Evolutionary conservation across 441 rosid species (phyloP).

Genomic region (Theobroma grandiflorum): DNA sequence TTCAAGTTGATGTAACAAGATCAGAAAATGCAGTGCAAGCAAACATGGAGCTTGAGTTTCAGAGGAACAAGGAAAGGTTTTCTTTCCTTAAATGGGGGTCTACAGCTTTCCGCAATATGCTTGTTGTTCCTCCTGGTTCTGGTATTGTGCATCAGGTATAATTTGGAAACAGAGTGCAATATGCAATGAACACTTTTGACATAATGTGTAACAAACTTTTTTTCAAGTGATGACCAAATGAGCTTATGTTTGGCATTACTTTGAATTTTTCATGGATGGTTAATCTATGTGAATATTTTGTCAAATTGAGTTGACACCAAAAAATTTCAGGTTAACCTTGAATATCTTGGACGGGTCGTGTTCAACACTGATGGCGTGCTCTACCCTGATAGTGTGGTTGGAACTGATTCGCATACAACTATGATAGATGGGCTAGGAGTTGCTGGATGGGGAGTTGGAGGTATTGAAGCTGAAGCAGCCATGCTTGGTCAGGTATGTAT

Average conservation of each 20-base stretch:
- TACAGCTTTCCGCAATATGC: constrained; percentile 91
- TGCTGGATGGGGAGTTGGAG: constrained; percentile 99
- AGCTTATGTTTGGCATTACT: neutral
- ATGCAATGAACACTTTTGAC: constrained; percentile 15
- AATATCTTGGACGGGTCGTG: constrained; percentile 96
- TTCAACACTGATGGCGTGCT: constrained; percentile 82
- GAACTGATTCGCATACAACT: constrained; percentile 99
- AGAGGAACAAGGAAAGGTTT: constrained; percentile 97
- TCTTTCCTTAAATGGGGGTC: constrained; percentile 99
- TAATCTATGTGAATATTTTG: constrained; percentile 16
- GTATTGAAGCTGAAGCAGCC: constrained; percentile 97
- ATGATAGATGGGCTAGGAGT: constrained; percentile 99
- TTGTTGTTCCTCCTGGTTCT: constrained; percentile 99
- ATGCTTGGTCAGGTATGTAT: constrained; percentile 97
- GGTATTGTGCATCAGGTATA: constrained; percentile 99
- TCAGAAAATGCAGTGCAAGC: constrained; percentile 96
- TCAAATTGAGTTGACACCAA: constrained; percentile 28
- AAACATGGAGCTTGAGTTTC: constrained; percentile 95
- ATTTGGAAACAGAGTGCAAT: constrained; percentile 3
- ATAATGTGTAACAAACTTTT: neutral
- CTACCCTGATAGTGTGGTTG: constrained; percentile 98
- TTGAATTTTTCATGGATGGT: neutral
- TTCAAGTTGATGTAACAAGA: constrained; percentile 97
- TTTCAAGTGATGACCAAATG: neutral
- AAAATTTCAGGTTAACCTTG: constrained; percentile 88